These are phyloP conservation scores for Pelargonium australe DNA, from an alignment of 441 rosid genomes.

Conservation along the genomic window DNA sequence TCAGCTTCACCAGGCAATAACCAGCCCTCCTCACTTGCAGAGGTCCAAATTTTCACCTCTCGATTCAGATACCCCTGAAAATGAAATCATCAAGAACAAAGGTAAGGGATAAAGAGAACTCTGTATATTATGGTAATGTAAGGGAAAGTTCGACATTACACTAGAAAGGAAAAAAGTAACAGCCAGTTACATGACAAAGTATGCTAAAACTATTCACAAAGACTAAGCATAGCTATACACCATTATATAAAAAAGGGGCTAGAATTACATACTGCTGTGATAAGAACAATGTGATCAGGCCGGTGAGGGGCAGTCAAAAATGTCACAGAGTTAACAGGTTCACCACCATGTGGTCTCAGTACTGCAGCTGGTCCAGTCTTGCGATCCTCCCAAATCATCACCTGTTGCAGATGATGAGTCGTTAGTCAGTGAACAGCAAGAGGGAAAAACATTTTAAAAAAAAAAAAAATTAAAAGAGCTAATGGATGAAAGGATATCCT, in stretches of 20 bases:
- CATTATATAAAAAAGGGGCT: conserved; percentile 16
- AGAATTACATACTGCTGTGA: conserved; percentile 57
- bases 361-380: conserved; percentile 59
- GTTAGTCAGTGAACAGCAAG: conserved; percentile 10
- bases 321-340: conserved; percentile 68
- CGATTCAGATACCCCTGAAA: conserved; percentile 71
- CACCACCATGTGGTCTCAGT: conserved; percentile 78
- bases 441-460: conserved; percentile 1
- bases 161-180: background rate
- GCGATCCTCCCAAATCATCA: conserved; percentile 89
- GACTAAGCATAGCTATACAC: background rate
- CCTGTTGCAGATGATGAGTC: conserved; percentile 34
- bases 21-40: conserved; percentile 81
- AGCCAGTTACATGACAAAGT: conserved; percentile 5
- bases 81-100: conserved; percentile 15
- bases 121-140: background rate
- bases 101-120: background rate
- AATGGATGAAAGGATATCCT: background rate
- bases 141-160: background rate
- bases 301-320: conserved; percentile 68
- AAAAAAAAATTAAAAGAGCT: background rate
- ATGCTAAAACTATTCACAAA: background rate
- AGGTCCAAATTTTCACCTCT: conserved; percentile 84
- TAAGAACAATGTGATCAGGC: conserved; percentile 78
- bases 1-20: conserved; percentile 62